Percentiles rank a stretch among this genome's conserved stretches.
These are phyloP conservation scores for Salmacisia buchloeana DNA, from an alignment of 1,284 basidiomycete genomes.

Conservation along the genomic window DNA sequence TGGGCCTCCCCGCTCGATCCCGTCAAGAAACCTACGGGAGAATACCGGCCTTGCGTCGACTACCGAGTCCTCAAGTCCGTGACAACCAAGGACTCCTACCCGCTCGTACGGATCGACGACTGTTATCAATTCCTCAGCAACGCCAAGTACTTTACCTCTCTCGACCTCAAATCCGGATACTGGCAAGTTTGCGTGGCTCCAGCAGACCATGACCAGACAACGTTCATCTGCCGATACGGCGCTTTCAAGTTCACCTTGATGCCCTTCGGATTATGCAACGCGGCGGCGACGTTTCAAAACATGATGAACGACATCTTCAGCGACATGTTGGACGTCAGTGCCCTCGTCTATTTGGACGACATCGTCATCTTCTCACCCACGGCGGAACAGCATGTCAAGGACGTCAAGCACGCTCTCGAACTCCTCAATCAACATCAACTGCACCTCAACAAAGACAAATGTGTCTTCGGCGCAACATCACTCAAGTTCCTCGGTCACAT, in stretches of 20 bases:
- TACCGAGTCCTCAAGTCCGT: neutral
- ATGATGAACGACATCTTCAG: slow-evolving; percentile 8
- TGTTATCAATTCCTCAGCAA: neutral
- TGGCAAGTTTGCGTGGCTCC: neutral
- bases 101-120: slow-evolving; percentile 7
- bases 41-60: neutral
- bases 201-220: neutral
- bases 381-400: neutral
- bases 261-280: slow-evolving; percentile 5
- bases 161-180: neutral
- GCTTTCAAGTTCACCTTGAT: neutral
- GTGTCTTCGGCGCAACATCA: neutral
- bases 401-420: neutral
- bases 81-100: slow-evolving; percentile 6
- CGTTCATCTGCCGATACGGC: slow-evolving; percentile 8
- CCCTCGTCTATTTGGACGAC: slow-evolving; percentile 7
- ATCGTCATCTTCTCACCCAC: neutral
- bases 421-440: neutral
- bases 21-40: neutral
- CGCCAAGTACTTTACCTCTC: neutral
- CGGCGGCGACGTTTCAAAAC: slow-evolving; percentile 7
- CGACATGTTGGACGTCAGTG: neutral
- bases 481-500: neutral
- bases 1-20: neutral
- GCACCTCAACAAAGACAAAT: neutral